These are phyloP conservation scores for Cercospora brassicicola DNA, from an alignment of 2,329 filamentous ascomycete species.

Conservation along the genomic window DNA sequence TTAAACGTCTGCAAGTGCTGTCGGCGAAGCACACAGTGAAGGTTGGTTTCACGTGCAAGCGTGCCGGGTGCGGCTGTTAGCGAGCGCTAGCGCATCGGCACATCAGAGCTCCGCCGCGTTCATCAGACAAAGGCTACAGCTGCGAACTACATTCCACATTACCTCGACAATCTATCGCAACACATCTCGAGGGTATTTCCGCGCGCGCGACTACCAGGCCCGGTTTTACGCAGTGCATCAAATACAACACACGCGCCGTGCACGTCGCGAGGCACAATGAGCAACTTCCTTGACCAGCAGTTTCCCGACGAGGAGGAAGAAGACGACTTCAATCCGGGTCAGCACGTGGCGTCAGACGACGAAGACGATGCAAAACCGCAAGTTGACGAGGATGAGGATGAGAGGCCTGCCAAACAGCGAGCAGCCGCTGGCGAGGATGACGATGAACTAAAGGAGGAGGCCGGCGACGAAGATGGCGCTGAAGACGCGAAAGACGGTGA, in stretches of 20 bases:
- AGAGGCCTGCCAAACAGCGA: conserved; percentile 18
- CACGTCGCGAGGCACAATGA: conserved; percentile 30
- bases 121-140: conserved; percentile 1
- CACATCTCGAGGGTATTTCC: background rate
- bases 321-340: conserved; percentile 85
- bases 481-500: conserved; percentile 50
- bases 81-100: background rate
- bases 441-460: conserved; percentile 54
- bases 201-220: background rate
- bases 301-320: conserved; percentile 67
- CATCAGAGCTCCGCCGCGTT: background rate
- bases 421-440: conserved; percentile 44
- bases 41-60: conserved; percentile 2
- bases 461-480: conserved; percentile 49
- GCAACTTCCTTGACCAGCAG: conserved; percentile 51
- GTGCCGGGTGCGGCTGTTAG: background rate
- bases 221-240: background rate
- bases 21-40: background rate
- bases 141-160: background rate
- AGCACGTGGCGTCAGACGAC: conserved; percentile 71
- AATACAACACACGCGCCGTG: background rate
- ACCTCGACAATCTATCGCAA: background rate
- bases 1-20: background rate
- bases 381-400: conserved; percentile 40
- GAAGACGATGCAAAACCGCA: conserved; percentile 50